phyloP scores from a whole-genome alignment of 2,329 filamentous ascomycete species.

The Ophiostoma triangulosporum region DNA sequence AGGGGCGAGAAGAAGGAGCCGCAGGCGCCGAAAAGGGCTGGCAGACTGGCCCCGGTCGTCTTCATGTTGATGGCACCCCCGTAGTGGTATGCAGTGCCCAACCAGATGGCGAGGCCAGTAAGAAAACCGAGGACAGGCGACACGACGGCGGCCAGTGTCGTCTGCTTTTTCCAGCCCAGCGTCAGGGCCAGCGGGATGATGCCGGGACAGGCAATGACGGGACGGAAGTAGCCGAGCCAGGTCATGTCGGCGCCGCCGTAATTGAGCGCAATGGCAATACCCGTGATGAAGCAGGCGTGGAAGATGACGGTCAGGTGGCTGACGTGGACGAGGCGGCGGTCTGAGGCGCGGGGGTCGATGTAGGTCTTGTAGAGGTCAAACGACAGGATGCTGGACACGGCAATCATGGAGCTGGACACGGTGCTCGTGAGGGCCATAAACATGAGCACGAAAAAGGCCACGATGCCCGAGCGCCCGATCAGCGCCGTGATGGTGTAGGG shows the following conservation, averaged over 20 bases:
- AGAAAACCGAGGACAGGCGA: conserved; percentile 23
- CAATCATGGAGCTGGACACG: conserved; percentile 30
- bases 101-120: conserved; percentile 24
- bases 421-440: conserved; percentile 35
- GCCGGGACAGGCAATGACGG: conserved; percentile 19
- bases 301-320: conserved; percentile 22
- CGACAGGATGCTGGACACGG: conserved; percentile 23
- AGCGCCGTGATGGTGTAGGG: conserved; percentile 22
- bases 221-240: conserved; percentile 23
- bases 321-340: conserved; percentile 18
- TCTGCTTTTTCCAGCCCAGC: conserved; percentile 25
- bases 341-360: conserved; percentile 18
- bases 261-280: conserved; percentile 23
- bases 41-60: conserved; percentile 24
- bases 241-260: conserved; percentile 24
- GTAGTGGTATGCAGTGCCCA: conserved; percentile 22
- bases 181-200: conserved; percentile 24
- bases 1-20: conserved; percentile 32
- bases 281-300: conserved; percentile 21
- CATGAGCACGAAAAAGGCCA: conserved; percentile 25
- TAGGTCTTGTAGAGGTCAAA: conserved; percentile 28
- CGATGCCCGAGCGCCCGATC: conserved; percentile 22
- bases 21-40: conserved; percentile 30
- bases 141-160: conserved; percentile 22
- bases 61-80: conserved; percentile 22